Base-by-base conservation (phyloP, 116 monocot species). In the Papilionanthe hybrid region DNA sequence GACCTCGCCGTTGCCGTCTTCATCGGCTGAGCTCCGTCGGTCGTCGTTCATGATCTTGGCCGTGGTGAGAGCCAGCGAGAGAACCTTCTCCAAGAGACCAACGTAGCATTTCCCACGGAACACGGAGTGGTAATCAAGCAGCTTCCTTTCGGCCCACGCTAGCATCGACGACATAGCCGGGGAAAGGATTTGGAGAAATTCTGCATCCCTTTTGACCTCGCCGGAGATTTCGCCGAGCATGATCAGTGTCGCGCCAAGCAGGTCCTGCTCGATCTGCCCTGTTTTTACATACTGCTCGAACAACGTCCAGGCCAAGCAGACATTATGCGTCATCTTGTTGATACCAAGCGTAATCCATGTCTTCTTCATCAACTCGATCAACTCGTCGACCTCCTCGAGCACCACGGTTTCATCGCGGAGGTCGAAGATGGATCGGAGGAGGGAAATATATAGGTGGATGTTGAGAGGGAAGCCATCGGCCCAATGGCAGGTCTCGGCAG, bases 301-400 rank as follows among this genome's bases (percentile, higher is more conserved):
- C 5, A 98, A 78, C 5, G 76, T 83, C 93, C 98, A 98, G 2
- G 94, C 72, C 78, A 98, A 84, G 82, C 94, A 94, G 10, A 89
- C 84, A 72, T 94, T 93, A 84, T 98, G 98, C 4, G 91, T 82
- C 81, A 72, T 67, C 74, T 82, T 82, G 79, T 88, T 91, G 75
- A 98, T 81, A 15, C 94, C 94, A 9, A 98, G 72, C 10, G 78
- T 88, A 0, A 88, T 9, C 98, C 98, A 98, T 2, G 94, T 94
- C 88, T 87, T 94, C 87, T 91, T 94, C 88, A 98, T 91, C 9
- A 98, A 88, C 91, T 98, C 94, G 1, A 98, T 30, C 22, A 98
- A 83, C 89, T 98, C 98, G 48, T 98, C 98, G 4, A 98, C 91
- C 71, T 98, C 98, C 55, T 98, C 94, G 8, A 98, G 58, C 19